These are phyloP conservation scores for Porcisia hertigi DNA, from an alignment of 208 protist species.

Conservation along the genomic window DNA sequence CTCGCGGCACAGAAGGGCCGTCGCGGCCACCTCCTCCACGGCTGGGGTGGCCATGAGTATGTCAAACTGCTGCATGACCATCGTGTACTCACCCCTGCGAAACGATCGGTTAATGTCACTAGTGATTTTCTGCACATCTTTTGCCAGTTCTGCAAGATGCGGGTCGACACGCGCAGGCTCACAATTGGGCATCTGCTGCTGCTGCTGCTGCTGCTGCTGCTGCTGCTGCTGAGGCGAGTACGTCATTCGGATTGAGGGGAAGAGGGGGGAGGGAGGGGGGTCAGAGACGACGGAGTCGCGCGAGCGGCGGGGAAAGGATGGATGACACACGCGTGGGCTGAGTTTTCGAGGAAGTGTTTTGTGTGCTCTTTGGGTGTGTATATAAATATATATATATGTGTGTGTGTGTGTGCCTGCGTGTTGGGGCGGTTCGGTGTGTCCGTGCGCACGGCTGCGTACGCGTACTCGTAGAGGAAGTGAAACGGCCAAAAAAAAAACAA, in stretches of 20 bases:
- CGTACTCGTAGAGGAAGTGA: too few species aligned
- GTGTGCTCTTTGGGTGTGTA: background rate
- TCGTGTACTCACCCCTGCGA: slow-evolving; percentile 57
- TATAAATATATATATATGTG: background rate
- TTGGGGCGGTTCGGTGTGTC: background rate
- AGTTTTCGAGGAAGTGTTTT: background rate
- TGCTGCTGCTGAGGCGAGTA: background rate
- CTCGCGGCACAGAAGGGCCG: slow-evolving; percentile 22
- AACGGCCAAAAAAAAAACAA: too few species aligned
- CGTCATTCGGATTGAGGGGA: background rate
- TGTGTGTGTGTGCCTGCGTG: background rate
- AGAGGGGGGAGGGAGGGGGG: background rate
- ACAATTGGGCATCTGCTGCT: background rate
- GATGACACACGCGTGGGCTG: background rate
- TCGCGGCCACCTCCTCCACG: slow-evolving; percentile 35
- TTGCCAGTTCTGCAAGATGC: slow-evolving; percentile 7
- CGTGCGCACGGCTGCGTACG: too few species aligned
- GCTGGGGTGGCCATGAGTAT: slow-evolving; percentile 53
- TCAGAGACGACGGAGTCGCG: background rate
- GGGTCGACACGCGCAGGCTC: background rate
- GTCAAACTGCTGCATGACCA: slow-evolving; percentile 80
- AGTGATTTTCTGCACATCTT: slow-evolving; percentile 19
- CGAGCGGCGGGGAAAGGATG: background rate
- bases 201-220: background rate
- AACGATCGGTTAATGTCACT: slow-evolving; percentile 29